These are phyloP conservation scores for Kluyveromyces siamensis DNA, from an alignment of 805 yeast species.

Conservation along the genomic window DNA sequence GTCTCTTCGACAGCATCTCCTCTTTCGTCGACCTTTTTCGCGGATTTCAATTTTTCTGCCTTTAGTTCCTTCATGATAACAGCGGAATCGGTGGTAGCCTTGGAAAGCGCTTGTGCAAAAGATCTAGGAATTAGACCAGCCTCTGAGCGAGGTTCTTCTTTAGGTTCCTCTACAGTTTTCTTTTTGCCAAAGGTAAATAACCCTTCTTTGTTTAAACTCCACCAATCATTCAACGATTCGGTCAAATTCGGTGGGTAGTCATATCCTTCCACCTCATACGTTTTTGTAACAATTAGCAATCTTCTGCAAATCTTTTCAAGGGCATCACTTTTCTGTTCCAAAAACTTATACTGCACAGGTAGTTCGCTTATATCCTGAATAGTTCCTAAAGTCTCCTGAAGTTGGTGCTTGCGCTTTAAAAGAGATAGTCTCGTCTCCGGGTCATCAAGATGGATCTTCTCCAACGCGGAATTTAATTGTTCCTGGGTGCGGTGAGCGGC, in stretches of 20 bases:
- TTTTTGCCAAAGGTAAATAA: conserved; percentile 10
- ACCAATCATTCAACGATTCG: conserved; percentile 56
- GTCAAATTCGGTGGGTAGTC: conserved; percentile 76
- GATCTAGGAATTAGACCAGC: conserved; percentile 48
- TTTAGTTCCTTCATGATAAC: conserved; percentile 30
- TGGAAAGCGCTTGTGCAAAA: conserved; percentile 60
- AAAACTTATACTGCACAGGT: conserved; percentile 60
- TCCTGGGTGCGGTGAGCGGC: conserved; percentile 28
- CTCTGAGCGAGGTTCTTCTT: conserved; percentile 1
- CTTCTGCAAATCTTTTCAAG: conserved; percentile 51
- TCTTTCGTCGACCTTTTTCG: conserved; percentile 11
- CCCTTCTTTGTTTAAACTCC: conserved; percentile 21
- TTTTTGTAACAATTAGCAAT: conserved; percentile 42
- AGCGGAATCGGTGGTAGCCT: conserved; percentile 43
- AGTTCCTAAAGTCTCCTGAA: conserved; percentile 55
- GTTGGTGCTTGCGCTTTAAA: conserved; percentile 21
- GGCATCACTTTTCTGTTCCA: conserved; percentile 61
- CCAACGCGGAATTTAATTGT: conserved; percentile 19
- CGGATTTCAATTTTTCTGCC: conserved; percentile 13
- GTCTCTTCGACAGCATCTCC: conserved; percentile 28
- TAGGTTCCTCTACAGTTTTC: conserved; percentile 6
- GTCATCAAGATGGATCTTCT: conserved; percentile 20
- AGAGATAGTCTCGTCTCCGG: conserved; percentile 24
- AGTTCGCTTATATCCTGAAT: conserved; percentile 63
- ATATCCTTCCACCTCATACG: conserved; percentile 66